A percentile compares a stretch with the other conserved stretches of the same genome.
These are phyloP conservation scores for Suaeda aralocaspica DNA, from an alignment of 148 eudicot species.

Conservation along the genomic window DNA sequence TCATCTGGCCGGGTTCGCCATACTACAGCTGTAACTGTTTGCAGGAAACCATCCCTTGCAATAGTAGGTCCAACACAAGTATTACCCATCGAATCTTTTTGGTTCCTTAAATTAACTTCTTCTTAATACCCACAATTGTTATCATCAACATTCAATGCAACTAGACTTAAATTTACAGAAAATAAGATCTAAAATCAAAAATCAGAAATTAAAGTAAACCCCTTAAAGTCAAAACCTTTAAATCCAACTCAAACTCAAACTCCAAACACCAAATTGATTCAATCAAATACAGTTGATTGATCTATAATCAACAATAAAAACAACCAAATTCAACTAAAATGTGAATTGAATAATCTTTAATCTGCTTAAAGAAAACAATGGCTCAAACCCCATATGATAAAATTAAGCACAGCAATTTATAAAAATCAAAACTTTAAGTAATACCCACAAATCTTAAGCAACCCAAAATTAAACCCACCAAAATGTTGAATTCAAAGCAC, in stretches of 20 bases:
- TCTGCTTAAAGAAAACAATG: slow-evolving; percentile 1
- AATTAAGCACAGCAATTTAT: background rate
- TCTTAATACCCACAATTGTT: slow-evolving; percentile 10
- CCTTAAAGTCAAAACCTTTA: slow-evolving; percentile 29
- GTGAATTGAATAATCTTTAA: slow-evolving; percentile 4
- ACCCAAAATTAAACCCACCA: background rate
- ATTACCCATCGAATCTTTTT: slow-evolving; percentile 42
- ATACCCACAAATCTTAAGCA: slow-evolving; percentile 14
- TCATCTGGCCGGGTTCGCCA: slow-evolving; percentile 43
- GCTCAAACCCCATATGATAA: slow-evolving; percentile 14
- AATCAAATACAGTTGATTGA: background rate
- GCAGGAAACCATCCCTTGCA: slow-evolving; percentile 45
- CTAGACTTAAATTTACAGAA: slow-evolving; percentile 2
- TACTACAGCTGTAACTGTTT: slow-evolving; percentile 48
- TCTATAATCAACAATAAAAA: slow-evolving; percentile 5
- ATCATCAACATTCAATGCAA: slow-evolving; percentile 32
- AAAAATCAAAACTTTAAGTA: slow-evolving; percentile 11
- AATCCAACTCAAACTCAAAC: slow-evolving; percentile 13
- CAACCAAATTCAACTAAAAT: slow-evolving; percentile 9
- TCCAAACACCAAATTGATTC: slow-evolving; percentile 1
- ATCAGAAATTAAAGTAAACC: slow-evolving; percentile 14
- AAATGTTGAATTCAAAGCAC: background rate
- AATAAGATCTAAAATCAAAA: slow-evolving; percentile 19
- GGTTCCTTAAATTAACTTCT: slow-evolving; percentile 16
- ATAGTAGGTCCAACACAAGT: slow-evolving; percentile 59